These are phyloP conservation scores for Podospora pseudoanserina DNA, from an alignment of 495 filamentous ascomycete genomes.

Conservation along the genomic window DNA sequence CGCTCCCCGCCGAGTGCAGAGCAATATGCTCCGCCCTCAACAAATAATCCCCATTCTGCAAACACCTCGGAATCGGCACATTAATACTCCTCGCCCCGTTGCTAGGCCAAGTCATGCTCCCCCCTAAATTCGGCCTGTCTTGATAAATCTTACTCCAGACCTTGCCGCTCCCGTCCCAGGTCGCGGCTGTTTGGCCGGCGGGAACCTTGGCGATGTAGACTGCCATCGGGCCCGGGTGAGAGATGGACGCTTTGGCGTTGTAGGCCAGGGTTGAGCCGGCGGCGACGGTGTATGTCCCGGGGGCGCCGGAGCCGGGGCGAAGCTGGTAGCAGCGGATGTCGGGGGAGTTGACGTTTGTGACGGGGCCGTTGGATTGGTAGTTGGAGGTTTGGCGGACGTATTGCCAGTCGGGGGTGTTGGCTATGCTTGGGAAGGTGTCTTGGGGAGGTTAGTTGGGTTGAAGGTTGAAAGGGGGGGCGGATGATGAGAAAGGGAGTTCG, in stretches of 20 bases:
- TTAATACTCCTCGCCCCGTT: constrained; percentile 35
- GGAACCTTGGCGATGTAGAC: constrained; percentile 56
- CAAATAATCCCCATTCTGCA: constrained; percentile 56
- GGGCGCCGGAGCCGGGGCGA: constrained; percentile 35
- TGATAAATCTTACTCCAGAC: constrained; percentile 55
- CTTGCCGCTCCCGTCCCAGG: constrained; percentile 47
- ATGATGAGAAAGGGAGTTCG: neutral
- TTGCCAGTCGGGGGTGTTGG: constrained; percentile 42
- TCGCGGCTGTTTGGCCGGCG: constrained; percentile 39
- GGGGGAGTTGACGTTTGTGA: constrained; percentile 46
- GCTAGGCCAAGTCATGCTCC: constrained; percentile 43
- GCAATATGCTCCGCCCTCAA: constrained; percentile 58
- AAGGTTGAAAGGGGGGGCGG: neutral
- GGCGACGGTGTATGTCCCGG: constrained; percentile 40
- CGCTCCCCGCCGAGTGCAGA: constrained; percentile 43
- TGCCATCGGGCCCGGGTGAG: constrained; percentile 49
- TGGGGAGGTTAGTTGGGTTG: constrained; percentile 2
- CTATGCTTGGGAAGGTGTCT: constrained; percentile 35
- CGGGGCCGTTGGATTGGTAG: constrained; percentile 51
- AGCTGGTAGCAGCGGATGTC: constrained; percentile 52
- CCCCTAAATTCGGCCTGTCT: constrained; percentile 38
- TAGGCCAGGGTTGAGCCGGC: constrained; percentile 46
- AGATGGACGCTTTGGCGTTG: constrained; percentile 45
- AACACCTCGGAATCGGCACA: constrained; percentile 47
- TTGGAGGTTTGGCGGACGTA: constrained; percentile 48